A percentile compares a stretch with the other conserved stretches of the same genome.
Evolutionary conservation across 2,329 filamentous ascomycete genomes (phyloP).

Genomic region (Metarhizium album): DNA sequence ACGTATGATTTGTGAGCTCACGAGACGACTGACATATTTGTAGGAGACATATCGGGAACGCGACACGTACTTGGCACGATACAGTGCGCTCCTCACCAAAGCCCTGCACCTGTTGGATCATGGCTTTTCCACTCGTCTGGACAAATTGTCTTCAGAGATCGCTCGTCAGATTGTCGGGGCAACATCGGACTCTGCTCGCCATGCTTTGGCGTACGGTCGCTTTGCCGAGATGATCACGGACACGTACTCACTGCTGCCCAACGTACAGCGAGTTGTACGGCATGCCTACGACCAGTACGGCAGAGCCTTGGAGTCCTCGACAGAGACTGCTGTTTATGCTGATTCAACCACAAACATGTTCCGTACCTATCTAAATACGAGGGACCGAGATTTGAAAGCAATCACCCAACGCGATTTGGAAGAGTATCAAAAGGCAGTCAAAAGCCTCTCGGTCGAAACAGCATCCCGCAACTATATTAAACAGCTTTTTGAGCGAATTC

Average conservation of each 20-base stretch:
- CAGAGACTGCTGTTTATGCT: slow-evolving; percentile 40
- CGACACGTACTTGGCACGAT: slow-evolving; percentile 76
- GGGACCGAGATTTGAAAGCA: slow-evolving; percentile 42
- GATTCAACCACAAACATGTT: slow-evolving; percentile 45
- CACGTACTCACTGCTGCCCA: slow-evolving; percentile 44
- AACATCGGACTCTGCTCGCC: slow-evolving; percentile 47
- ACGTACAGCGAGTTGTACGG: slow-evolving; percentile 41
- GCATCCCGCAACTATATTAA: slow-evolving; percentile 48
- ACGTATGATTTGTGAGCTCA: neutral
- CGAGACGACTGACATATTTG: neutral
- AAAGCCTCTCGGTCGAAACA: slow-evolving; percentile 39
- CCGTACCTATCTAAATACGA: slow-evolving; percentile 38
- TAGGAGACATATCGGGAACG: slow-evolving; percentile 78
- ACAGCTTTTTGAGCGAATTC: slow-evolving; percentile 47
- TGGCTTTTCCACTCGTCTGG: slow-evolving; percentile 40
- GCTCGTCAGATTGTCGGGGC: slow-evolving; percentile 42
- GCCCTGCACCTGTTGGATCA: slow-evolving; percentile 52
- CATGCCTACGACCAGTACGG: slow-evolving; percentile 43
- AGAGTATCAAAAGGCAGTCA: slow-evolving; percentile 41
- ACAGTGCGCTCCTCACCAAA: slow-evolving; percentile 66
- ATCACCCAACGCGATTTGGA: slow-evolving; percentile 44
- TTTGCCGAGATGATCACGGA: slow-evolving; percentile 48
- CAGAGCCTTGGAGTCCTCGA: slow-evolving; percentile 28
- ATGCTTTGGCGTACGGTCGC: slow-evolving; percentile 49
- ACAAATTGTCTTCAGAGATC: slow-evolving; percentile 44